These are phyloP conservation scores for Tetrahymena borealis DNA, from an alignment of 73 alveolate species.

Conservation along the genomic window DNA sequence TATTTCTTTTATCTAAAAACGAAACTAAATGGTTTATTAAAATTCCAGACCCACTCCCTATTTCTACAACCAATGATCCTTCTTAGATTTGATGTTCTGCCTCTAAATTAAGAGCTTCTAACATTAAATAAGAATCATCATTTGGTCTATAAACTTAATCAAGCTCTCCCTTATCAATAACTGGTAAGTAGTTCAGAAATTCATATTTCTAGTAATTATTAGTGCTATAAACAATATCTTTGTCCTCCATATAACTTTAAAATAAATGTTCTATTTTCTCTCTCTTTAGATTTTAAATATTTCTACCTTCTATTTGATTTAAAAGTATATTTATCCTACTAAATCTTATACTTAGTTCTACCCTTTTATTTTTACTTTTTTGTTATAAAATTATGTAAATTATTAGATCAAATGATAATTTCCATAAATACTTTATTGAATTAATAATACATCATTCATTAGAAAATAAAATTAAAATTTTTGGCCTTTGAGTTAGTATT, in stretches of 20 bases:
- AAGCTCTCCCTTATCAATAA: not conserved
- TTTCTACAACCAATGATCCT: conserved; percentile 15
- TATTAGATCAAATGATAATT: too few relatives aligned
- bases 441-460: too few relatives aligned
- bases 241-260: not conserved
- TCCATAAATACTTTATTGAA: too few relatives aligned
- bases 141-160: conserved; percentile 26
- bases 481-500: too few relatives aligned
- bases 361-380: too few relatives aligned
- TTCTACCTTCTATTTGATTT: too few relatives aligned
- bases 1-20: conserved; percentile 5
- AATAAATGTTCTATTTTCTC: not conserved
- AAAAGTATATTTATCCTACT: too few relatives aligned
- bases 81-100: not conserved
- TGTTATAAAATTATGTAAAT: too few relatives aligned
- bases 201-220: not conserved
- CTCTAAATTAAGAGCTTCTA: conserved; percentile 25
- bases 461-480: too few relatives aligned
- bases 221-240: not conserved
- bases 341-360: too few relatives aligned
- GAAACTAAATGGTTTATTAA: conserved; percentile 9
- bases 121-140: conserved; percentile 30
- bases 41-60: conserved; percentile 44
- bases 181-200: not conserved
- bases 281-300: not conserved